Evolutionary conservation across 345 rosid species (phyloP).

Genomic region (Sisymbrium irio): DNA sequence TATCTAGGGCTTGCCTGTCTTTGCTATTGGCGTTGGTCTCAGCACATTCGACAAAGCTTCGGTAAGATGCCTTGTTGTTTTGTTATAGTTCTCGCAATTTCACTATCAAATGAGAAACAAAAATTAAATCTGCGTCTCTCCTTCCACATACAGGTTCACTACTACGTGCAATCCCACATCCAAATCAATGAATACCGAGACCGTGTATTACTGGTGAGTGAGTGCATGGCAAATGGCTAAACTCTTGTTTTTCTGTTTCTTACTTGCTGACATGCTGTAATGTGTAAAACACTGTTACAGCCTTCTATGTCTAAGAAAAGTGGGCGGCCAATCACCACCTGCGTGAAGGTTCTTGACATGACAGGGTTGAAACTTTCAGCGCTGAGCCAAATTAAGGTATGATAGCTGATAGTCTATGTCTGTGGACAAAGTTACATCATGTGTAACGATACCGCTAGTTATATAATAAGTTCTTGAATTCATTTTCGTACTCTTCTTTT

Average conservation of each 20-base stretch:
- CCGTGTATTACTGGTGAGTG: slow-evolving; percentile 81
- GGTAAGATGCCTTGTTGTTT: slow-evolving; percentile 46
- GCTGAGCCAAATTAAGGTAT: slow-evolving; percentile 81
- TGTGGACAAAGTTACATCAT: neutral
- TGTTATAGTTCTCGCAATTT: neutral
- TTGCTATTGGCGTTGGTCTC: slow-evolving; percentile 75
- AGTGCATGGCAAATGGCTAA: slow-evolving; percentile 31
- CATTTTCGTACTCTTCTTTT: neutral
- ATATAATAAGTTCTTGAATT: neutral
- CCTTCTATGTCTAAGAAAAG: slow-evolving; percentile 74
- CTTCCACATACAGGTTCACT: slow-evolving; percentile 58
- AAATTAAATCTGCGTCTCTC: neutral
- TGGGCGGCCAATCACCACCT: slow-evolving; percentile 78
- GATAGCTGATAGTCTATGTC: neutral
- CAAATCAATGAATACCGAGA: slow-evolving; percentile 96
- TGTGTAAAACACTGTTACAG: slow-evolving; percentile 39
- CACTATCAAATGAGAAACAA: neutral
- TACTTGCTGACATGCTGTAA: slow-evolving; percentile 9
- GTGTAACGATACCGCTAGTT: neutral
- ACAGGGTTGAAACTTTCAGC: slow-evolving; percentile 90
- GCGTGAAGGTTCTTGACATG: slow-evolving; percentile 91
- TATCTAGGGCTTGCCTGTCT: slow-evolving; percentile 84
- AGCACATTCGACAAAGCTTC: slow-evolving; percentile 94
- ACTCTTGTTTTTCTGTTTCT: neutral
- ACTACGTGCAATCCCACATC: slow-evolving; percentile 89